Percentiles rank a stretch among this genome's conserved stretches.
These are phyloP conservation scores for Cercospora zeae-maydis DNA, from an alignment of 2,329 filamentous ascomycete genomes.

Conservation along the genomic window DNA sequence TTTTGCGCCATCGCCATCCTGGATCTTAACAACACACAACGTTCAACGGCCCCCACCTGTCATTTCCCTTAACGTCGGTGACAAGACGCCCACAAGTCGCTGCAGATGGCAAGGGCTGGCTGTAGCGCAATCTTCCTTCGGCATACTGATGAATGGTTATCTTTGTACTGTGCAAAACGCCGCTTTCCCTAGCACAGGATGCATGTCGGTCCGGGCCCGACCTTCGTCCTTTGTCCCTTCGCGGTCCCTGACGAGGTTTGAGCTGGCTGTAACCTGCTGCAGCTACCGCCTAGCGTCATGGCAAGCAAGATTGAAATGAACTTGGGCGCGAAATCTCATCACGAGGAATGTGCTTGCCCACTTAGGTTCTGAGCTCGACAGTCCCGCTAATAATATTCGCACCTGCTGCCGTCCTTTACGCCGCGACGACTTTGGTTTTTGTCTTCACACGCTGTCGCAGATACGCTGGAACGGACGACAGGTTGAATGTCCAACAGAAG, in stretches of 20 bases:
- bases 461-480: background rate
- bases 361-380: background rate
- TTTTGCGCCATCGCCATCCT: conserved; percentile 1
- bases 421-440: background rate
- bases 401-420: background rate
- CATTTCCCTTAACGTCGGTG: background rate
- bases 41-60: background rate
- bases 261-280: background rate
- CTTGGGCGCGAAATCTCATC: background rate
- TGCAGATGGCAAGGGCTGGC: too few relatives aligned
- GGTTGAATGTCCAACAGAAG: background rate
- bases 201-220: background rate
- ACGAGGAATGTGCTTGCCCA: background rate
- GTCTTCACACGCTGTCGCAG: background rate
- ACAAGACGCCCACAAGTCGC: too few relatives aligned
- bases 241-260: background rate
- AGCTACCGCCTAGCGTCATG: background rate
- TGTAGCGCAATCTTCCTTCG: background rate
- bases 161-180: background rate
- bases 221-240: background rate
- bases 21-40: conserved; percentile 4
- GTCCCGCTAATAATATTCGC: background rate
- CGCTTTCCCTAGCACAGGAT: conserved; percentile 3
- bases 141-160: background rate
- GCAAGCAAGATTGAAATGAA: background rate